These are phyloP conservation scores for Epichloe uncinata DNA, from an alignment of 2,329 filamentous ascomycete species.

Conservation along the genomic window DNA sequence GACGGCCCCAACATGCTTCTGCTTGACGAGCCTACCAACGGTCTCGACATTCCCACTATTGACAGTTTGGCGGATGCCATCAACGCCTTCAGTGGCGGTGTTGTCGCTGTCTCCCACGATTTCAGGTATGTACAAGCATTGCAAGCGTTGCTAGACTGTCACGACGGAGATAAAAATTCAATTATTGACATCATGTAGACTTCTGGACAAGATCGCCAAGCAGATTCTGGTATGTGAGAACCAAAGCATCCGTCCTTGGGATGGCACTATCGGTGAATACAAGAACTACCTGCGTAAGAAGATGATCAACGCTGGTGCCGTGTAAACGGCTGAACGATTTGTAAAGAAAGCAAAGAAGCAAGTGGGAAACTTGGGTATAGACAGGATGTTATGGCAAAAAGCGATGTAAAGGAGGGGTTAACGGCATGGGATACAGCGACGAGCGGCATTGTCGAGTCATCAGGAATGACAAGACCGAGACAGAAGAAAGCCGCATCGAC, in stretches of 20 bases:
- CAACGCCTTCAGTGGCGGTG: constrained; percentile 90
- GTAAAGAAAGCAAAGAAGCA: constrained; percentile 2
- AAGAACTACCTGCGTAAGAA: constrained; percentile 99
- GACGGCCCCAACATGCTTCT: constrained; percentile 95
- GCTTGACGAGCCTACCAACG: constrained; percentile 97
- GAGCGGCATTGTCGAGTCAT: constrained; percentile 10
- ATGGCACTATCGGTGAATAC: constrained; percentile 83
- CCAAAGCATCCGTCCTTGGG: constrained; percentile 83
- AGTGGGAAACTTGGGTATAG: constrained; percentile 8
- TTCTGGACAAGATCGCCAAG: constrained; percentile 99
- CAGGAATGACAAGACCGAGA: constrained; percentile 5
- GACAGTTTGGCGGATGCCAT: constrained; percentile 96
- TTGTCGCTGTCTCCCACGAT: constrained; percentile 96
- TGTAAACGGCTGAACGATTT: constrained; percentile 42
- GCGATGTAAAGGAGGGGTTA: constrained; percentile 6
- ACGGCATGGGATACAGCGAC: constrained; percentile 7
- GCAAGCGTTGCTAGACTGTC: neutral
- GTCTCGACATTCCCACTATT: constrained; percentile 96
- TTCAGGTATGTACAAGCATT: constrained; percentile 58
- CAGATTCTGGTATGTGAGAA: constrained; percentile 99
- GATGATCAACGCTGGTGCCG: constrained; percentile 81
- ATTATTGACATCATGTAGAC: constrained; percentile 35
- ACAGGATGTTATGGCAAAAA: constrained; percentile 7
- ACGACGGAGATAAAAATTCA: neutral
- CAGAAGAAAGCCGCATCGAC: constrained; percentile 12